Evolutionary conservation across 2,329 filamentous ascomycete genomes (phyloP).

Genomic region (Ceratocystis huliohia): DNA sequence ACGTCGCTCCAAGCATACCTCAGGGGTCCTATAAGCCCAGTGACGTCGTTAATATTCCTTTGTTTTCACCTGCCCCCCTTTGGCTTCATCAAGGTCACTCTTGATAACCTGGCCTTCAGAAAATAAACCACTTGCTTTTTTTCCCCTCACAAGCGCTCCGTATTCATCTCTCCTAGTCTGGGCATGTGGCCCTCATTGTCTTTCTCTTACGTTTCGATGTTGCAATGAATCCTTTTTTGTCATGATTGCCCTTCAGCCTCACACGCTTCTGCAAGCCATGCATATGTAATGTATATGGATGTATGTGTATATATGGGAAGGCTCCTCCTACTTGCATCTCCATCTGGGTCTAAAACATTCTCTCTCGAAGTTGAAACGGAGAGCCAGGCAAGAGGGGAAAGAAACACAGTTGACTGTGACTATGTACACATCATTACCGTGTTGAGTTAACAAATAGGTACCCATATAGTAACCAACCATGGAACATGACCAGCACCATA

Average conservation of each 20-base stretch:
- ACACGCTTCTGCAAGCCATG: conserved; percentile 9
- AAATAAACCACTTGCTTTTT: too few relatives aligned
- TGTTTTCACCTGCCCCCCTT: too few relatives aligned
- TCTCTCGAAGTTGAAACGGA: background rate
- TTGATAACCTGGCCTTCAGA: too few relatives aligned
- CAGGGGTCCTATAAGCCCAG: too few relatives aligned
- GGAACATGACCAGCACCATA: too few relatives aligned
- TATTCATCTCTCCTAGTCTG: too few relatives aligned
- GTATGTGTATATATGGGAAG: background rate
- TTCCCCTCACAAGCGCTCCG: too few relatives aligned
- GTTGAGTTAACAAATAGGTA: background rate
- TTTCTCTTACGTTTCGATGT: background rate
- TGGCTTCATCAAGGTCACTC: too few relatives aligned
- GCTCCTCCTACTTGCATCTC: too few relatives aligned
- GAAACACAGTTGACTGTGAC: background rate
- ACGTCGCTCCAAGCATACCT: too few relatives aligned
- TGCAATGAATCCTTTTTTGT: conserved; percentile 1
- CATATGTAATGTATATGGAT: background rate
- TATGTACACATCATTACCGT: background rate
- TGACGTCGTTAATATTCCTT: too few relatives aligned
- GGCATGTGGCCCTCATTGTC: too few relatives aligned
- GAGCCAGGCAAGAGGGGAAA: background rate
- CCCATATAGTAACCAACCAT: background rate
- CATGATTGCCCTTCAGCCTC: conserved; percentile 6
- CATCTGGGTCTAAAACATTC: background rate